These are phyloP conservation scores for Candida mesenterica DNA, from an alignment of 1,139 yeast species.

Conservation along the genomic window DNA sequence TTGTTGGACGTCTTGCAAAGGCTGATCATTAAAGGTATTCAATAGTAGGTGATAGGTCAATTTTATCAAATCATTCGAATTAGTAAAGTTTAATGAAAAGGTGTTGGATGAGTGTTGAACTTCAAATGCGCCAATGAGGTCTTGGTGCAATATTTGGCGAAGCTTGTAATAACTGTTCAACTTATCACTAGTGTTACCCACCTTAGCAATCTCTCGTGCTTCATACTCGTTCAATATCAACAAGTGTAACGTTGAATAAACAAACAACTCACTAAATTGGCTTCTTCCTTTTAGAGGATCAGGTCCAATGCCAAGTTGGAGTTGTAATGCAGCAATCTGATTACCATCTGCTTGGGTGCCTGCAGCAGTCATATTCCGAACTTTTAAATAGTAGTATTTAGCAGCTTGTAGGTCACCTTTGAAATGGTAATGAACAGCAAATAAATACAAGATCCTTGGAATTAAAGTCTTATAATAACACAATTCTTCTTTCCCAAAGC, in stretches of 20 bases:
- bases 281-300: slow-evolving; percentile 15
- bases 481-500: slow-evolving; percentile 34
- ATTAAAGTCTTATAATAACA: slow-evolving; percentile 29
- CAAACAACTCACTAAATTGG: slow-evolving; percentile 25
- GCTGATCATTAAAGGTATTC: slow-evolving; percentile 10
- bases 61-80: slow-evolving; percentile 16
- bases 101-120: slow-evolving; percentile 16
- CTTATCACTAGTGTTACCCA: slow-evolving; percentile 7
- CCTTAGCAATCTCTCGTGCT: slow-evolving; percentile 11
- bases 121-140: slow-evolving; percentile 19
- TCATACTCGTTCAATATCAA: slow-evolving; percentile 27
- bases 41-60: slow-evolving; percentile 13
- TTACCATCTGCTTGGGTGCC: neutral
- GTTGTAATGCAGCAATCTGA: slow-evolving; percentile 14
- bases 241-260: slow-evolving; percentile 27
- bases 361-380: slow-evolving; percentile 17
- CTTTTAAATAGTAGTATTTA: slow-evolving; percentile 36
- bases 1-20: slow-evolving; percentile 1
- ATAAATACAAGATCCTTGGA: slow-evolving; percentile 35
- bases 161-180: slow-evolving; percentile 15
- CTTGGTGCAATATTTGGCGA: slow-evolving; percentile 18
- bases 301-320: slow-evolving; percentile 23
- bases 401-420: slow-evolving; percentile 36
- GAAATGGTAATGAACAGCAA: slow-evolving; percentile 38
- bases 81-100: slow-evolving; percentile 21